Evolutionary conservation across 257 asterid species (phyloP).

Genomic region (Jaltomata sinuosa): DNA sequence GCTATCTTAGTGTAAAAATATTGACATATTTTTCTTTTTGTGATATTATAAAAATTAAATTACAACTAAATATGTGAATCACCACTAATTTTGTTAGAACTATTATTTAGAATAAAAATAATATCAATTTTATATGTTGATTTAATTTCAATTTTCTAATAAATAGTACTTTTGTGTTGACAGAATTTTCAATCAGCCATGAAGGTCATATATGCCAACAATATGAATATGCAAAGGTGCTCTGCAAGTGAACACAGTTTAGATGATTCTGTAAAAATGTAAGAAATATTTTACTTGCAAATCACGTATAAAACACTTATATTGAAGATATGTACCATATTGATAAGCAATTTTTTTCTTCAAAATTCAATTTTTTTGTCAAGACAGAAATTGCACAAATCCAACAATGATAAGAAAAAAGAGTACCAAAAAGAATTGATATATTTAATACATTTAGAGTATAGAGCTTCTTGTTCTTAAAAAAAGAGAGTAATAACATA

Average conservation of each 20-base stretch:
- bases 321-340: not conserved
- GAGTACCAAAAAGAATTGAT: not conserved
- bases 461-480: not conserved
- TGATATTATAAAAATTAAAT: too few species aligned
- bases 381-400: not conserved
- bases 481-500: not conserved
- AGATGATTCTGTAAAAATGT: not conserved
- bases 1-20: not conserved
- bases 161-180: not conserved
- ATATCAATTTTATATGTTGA: too few species aligned
- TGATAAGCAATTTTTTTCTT: not conserved
- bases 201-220: not conserved
- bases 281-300: not conserved
- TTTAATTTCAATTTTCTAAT: too few species aligned
- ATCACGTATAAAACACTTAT: not conserved
- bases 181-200: not conserved
- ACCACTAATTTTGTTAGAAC: not conserved
- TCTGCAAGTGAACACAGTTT: not conserved
- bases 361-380: not conserved
- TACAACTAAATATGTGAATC: too few species aligned
- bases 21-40: not conserved
- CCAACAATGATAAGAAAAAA: not conserved
- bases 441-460: not conserved
- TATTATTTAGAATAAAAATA: too few species aligned
- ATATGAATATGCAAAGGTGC: too few species aligned